phyloP scores from a whole-genome alignment of 2,329 filamentous ascomycete genomes.

The Fusarium solani-melongenae region DNA sequence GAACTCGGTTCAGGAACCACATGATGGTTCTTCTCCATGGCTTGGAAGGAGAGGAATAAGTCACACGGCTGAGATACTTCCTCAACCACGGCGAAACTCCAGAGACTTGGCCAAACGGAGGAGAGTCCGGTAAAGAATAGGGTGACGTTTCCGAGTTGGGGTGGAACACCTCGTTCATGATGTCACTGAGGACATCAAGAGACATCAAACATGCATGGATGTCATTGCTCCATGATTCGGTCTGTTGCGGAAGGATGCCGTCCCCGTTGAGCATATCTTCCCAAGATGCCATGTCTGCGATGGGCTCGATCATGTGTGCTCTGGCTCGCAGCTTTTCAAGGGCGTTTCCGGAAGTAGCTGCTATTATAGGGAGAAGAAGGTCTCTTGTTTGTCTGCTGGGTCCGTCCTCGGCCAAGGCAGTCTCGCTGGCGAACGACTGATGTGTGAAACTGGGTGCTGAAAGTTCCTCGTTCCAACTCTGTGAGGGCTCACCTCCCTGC shows the following conservation, averaged over 20 bases:
- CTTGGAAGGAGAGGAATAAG: slow-evolving; percentile 42
- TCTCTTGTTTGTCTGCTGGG: slow-evolving; percentile 7
- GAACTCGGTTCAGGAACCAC: slow-evolving; percentile 54
- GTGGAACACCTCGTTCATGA: slow-evolving; percentile 23
- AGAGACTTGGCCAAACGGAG: background rate
- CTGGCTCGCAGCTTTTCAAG: slow-evolving; percentile 2
- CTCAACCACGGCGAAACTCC: slow-evolving; percentile 31
- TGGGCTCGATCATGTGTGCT: slow-evolving; percentile 8
- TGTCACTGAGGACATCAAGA: slow-evolving; percentile 11
- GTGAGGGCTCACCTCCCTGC: background rate
- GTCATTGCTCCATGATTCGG: background rate
- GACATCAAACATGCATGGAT: slow-evolving; percentile 18
- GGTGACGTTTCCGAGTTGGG: background rate
- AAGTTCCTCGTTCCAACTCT: no score
- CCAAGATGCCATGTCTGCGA: background rate
- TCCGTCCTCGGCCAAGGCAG: slow-evolving; percentile 8
- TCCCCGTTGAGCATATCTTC: background rate
- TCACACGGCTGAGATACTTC: slow-evolving; percentile 33
- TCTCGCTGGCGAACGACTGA: background rate
- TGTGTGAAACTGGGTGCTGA: background rate
- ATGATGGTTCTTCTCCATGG: slow-evolving; percentile 52
- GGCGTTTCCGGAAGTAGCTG: slow-evolving; percentile 7
- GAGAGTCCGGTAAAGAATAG: background rate
- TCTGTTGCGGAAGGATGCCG: background rate
- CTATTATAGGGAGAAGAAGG: slow-evolving; percentile 29